Conservation (phyloP, 768 basidiomycete species). For the Mrakia gelida region DNA sequence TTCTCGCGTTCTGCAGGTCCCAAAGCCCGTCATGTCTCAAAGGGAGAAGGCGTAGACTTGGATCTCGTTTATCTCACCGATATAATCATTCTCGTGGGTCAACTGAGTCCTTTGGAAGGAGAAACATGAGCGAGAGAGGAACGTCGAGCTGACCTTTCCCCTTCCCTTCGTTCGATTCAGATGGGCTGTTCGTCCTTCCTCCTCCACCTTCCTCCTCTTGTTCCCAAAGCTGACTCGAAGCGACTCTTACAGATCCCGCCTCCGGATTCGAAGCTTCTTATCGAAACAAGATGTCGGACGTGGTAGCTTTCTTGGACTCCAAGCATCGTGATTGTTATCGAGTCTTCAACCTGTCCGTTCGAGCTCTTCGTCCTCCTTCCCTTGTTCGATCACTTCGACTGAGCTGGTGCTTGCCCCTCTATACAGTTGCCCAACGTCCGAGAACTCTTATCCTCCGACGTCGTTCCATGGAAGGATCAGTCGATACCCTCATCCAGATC, state of each 20-base stretch:
- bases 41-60: slow-evolving; percentile 63
- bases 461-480: slow-evolving; percentile 70
- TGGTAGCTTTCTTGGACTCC: slow-evolving; percentile 66
- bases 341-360: slow-evolving; percentile 69
- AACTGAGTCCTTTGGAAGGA: neutral
- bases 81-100: slow-evolving; percentile 28
- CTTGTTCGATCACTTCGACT: neutral
- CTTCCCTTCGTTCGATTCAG: slow-evolving; percentile 32
- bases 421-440: slow-evolving; percentile 61
- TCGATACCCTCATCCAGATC: slow-evolving; percentile 84
- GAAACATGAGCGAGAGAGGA: neutral
- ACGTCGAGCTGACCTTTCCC: slow-evolving; percentile 58
- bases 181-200: slow-evolving; percentile 52
- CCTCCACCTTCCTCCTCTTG: neutral
- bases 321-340: slow-evolving; percentile 73
- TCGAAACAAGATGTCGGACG: slow-evolving; percentile 71
- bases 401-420: neutral
- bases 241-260: slow-evolving; percentile 57
- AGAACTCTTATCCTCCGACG: slow-evolving; percentile 70
- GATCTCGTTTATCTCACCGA: slow-evolving; percentile 42
- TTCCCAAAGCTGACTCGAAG: neutral
- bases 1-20: slow-evolving; percentile 9
- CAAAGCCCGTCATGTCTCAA: slow-evolving; percentile 72
- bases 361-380: slow-evolving; percentile 27
- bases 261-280: slow-evolving; percentile 72